phyloP scores from a whole-genome alignment of 768 basidiomycete species.

The Lyophyllum shimeji region DNA sequence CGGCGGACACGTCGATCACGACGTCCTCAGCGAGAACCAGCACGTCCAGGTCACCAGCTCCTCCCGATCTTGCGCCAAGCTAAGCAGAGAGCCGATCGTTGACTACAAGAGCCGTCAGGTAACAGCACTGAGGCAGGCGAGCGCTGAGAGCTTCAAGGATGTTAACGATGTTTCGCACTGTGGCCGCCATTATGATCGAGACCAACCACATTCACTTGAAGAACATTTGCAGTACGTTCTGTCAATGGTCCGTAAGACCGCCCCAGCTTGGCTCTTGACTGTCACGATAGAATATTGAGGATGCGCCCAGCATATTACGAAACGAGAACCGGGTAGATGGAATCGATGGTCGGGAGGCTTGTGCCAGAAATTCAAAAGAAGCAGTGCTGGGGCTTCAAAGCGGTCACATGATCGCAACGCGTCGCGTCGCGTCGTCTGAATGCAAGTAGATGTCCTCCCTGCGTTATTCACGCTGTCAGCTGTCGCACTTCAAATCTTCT shows the following conservation, averaged over 20 bases:
- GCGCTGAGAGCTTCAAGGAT: neutral
- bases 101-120: neutral
- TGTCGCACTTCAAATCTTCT: too few species aligned
- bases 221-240: too few species aligned
- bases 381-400: neutral
- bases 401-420: slow-evolving; percentile 9
- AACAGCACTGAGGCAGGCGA: neutral
- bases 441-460: too few species aligned
- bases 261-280: neutral
- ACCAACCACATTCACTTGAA: neutral
- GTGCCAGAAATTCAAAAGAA: neutral
- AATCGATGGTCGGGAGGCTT: too few species aligned
- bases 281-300: neutral
- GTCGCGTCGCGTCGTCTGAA: neutral
- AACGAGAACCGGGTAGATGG: too few species aligned
- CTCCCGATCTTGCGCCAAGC: neutral
- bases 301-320: too few species aligned
- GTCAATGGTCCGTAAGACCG: too few species aligned
- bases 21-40: neutral
- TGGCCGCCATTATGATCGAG: neutral
- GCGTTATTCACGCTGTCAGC: too few species aligned
- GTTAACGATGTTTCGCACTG: neutral
- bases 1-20: slow-evolving; percentile 15
- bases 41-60: neutral
- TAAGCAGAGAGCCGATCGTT: neutral